phyloP scores from a whole-genome alignment of 129 eudicot species.

The Daucus carota region DNA sequence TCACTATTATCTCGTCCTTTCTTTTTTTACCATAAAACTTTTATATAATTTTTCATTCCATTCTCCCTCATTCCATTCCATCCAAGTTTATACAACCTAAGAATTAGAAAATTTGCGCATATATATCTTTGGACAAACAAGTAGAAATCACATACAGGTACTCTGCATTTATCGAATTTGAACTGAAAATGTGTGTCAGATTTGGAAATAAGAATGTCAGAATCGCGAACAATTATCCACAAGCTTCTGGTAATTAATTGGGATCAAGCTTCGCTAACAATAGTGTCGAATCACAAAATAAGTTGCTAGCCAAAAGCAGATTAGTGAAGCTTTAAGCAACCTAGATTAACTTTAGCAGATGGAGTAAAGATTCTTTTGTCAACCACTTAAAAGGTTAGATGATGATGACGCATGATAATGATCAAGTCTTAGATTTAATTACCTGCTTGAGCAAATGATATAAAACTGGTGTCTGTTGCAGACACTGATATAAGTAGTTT shows the following conservation, averaged over 20 bases:
- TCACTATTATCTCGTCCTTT: no score
- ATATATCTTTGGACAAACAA: no score
- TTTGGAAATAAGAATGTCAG: not conserved
- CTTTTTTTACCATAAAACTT: no score
- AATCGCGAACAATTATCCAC: not conserved
- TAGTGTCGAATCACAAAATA: not conserved
- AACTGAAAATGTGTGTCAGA: not conserved
- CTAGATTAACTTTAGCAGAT: slow-evolving; percentile 4
- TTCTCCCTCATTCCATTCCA: no score
- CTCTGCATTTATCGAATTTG: not conserved
- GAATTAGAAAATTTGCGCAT: not conserved
- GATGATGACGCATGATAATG: slow-evolving; percentile 6
- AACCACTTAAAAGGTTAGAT: slow-evolving; percentile 1
- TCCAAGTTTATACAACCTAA: no score
- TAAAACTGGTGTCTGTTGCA: not conserved
- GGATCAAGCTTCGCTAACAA: not conserved
- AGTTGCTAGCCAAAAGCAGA: not conserved
- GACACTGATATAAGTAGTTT: not conserved
- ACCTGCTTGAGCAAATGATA: not conserved
- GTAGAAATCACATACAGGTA: no score
- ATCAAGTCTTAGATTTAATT: not conserved
- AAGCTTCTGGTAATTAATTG: not conserved
- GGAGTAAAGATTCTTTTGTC: slow-evolving; percentile 3
- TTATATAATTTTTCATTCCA: no score
- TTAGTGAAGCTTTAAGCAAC: slow-evolving; percentile 6